These are phyloP conservation scores for Polytrichum formosum DNA, from an alignment of 225 moss, liverwort and hornwort species.

Conservation along the genomic window DNA sequence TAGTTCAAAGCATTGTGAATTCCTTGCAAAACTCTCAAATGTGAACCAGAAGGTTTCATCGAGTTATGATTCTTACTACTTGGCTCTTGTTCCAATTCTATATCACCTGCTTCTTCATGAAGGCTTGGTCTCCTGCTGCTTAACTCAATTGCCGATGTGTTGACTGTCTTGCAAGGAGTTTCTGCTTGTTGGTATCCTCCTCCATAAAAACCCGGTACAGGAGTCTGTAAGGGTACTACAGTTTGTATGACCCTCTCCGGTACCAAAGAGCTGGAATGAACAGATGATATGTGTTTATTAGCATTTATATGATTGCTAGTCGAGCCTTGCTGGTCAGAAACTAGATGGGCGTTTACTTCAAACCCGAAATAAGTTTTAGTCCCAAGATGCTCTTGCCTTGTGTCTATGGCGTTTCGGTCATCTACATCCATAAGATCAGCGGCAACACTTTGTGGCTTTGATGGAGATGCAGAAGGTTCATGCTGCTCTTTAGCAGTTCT, in stretches of 20 bases:
- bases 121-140: constrained; percentile 28
- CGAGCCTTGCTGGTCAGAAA: constrained; percentile 13
- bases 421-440: constrained; percentile 23
- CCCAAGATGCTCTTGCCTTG: constrained; percentile 9
- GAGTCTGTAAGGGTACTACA: background rate
- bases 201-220: constrained; percentile 18
- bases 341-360: constrained; percentile 11
- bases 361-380: constrained; percentile 8
- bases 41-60: constrained; percentile 11
- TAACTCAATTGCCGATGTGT: constrained; percentile 30
- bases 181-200: constrained; percentile 5
- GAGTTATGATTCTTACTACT: constrained; percentile 9
- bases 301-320: constrained; percentile 10
- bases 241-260: constrained; percentile 9
- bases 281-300: constrained; percentile 5
- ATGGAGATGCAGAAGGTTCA: constrained; percentile 30
- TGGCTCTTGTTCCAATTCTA: background rate
- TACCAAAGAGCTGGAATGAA: constrained; percentile 24
- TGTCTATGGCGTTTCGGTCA: constrained; percentile 8
- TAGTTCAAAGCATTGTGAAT: background rate
- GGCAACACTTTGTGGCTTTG: constrained; percentile 25
- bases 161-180: constrained; percentile 3
- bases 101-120: constrained; percentile 1
- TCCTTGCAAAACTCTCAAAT: constrained; percentile 26
- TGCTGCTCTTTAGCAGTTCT: constrained; percentile 24